A percentile compares a stretch with the other conserved stretches of the same genome.
Evolutionary conservation across 139 green algal genomes (phyloP).

Genomic region (Chlorella sorokiniana): DNA sequence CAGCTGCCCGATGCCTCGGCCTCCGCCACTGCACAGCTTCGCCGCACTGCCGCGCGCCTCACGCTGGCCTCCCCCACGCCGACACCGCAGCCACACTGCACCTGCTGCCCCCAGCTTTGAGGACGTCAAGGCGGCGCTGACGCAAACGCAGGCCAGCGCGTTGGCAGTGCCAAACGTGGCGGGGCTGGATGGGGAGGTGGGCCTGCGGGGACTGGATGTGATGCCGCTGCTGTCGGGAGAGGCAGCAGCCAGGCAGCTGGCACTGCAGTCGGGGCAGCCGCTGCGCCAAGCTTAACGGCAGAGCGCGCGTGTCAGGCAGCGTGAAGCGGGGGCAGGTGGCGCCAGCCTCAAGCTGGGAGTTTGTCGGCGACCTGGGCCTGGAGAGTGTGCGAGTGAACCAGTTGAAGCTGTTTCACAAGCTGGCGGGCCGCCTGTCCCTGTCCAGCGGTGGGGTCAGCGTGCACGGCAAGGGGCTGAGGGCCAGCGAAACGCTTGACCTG

Average conservation of each 20-base stretch:
- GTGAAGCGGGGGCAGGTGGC: not conserved
- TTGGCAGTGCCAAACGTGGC: constrained; percentile 50
- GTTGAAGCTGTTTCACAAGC: constrained; percentile 60
- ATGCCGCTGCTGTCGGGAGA: constrained; percentile 58
- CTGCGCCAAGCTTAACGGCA: constrained; percentile 51
- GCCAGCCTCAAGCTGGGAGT: constrained; percentile 20
- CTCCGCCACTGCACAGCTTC: constrained; percentile 39
- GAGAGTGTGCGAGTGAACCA: constrained; percentile 73
- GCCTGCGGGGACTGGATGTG: constrained; percentile 70
- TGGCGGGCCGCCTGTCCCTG: constrained; percentile 53
- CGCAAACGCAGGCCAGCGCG: constrained; percentile 50
- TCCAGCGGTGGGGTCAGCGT: constrained; percentile 38
- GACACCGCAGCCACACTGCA: constrained; percentile 48
- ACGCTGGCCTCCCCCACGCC: constrained; percentile 46
- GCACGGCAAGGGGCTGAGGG: constrained; percentile 44
- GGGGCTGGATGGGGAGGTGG: constrained; percentile 48
- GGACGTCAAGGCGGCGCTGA: constrained; percentile 51
- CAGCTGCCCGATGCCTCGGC: constrained; percentile 51
- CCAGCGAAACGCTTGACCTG: constrained; percentile 74
- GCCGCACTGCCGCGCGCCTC: constrained; percentile 31
- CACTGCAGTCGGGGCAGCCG: constrained; percentile 40
- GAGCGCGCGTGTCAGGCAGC: constrained; percentile 18
- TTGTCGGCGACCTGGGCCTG: constrained; percentile 56
- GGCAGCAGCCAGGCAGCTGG: constrained; percentile 26
- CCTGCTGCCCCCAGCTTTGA: constrained; percentile 45